Conservation (phyloP, 1,284 basidiomycete species). For the Sutorius eximius region DNA sequence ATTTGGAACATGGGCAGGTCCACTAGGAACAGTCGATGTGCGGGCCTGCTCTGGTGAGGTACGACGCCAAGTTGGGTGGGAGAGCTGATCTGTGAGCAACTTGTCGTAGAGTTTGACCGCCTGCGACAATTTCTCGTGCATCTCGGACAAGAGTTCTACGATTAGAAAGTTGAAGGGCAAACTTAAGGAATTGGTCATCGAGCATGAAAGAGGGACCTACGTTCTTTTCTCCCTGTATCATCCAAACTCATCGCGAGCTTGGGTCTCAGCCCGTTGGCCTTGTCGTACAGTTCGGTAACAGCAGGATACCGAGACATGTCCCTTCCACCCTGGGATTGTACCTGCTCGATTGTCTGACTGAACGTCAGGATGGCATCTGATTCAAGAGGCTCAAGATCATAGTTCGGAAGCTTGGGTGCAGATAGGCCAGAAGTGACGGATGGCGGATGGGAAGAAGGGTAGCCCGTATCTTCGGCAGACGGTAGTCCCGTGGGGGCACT, state of each 20-base stretch:
- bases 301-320: constrained; percentile 81
- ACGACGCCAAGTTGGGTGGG: constrained; percentile 62
- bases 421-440: constrained; percentile 40
- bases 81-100: constrained; percentile 81
- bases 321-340: constrained; percentile 73
- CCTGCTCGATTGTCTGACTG: constrained; percentile 85
- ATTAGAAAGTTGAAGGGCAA: neutral
- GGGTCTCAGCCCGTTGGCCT: constrained; percentile 77
- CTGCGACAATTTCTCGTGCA: constrained; percentile 92
- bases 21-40: constrained; percentile 12
- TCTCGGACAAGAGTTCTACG: constrained; percentile 81
- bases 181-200: neutral
- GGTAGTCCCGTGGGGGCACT: constrained; percentile 72
- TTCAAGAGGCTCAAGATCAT: constrained; percentile 80
- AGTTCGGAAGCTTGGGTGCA: constrained; percentile 59
- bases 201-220: constrained; percentile 45
- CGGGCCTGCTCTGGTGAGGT: constrained; percentile 22
- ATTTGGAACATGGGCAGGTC: constrained; percentile 14
- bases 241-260: constrained; percentile 85
- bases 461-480: constrained; percentile 47
- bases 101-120: constrained; percentile 90
- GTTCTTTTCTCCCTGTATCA: constrained; percentile 85
- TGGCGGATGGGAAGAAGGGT: constrained; percentile 48
- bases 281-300: constrained; percentile 81
- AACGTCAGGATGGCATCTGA: constrained; percentile 85